These are phyloP conservation scores for Debaryomyces tyrocola DNA, from an alignment of 805 yeast genomes.

Conservation along the genomic window DNA sequence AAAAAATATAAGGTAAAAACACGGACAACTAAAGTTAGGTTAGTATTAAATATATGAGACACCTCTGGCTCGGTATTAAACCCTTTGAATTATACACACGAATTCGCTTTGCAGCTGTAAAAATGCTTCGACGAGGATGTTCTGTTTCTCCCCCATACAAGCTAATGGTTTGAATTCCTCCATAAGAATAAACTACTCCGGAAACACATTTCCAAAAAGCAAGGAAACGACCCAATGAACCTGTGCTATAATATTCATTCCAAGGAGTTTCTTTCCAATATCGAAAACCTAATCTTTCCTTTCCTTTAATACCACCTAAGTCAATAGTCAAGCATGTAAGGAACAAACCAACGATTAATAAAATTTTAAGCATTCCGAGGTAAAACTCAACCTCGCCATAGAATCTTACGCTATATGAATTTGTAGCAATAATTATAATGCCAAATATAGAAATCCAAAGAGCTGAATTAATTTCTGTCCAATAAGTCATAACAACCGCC, in stretches of 20 bases:
- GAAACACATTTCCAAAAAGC: constrained; percentile 34
- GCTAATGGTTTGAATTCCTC: constrained; percentile 29
- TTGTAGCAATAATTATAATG: constrained; percentile 31
- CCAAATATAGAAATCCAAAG: constrained; percentile 47
- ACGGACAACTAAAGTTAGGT: constrained; percentile 15
- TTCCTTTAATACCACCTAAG: constrained; percentile 24
- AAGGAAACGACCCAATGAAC: constrained; percentile 19
- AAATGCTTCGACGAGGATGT: constrained; percentile 32
- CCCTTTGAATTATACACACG: constrained; percentile 3
- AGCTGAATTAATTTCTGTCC: constrained; percentile 46
- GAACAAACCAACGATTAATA: constrained; percentile 20
- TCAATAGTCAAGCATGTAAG: constrained; percentile 20
- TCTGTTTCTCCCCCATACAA: constrained; percentile 31
- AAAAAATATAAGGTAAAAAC: constrained; percentile 27
- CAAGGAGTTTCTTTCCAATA: constrained; percentile 48
- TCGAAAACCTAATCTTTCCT: constrained; percentile 25
- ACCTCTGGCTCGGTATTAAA: background rate
- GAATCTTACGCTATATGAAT: constrained; percentile 37
- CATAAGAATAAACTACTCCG: constrained; percentile 38
- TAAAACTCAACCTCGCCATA: constrained; percentile 31
- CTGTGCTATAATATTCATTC: constrained; percentile 18
- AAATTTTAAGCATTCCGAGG: constrained; percentile 24
- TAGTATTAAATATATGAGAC: constrained; percentile 10
- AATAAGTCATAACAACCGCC: constrained; percentile 46
- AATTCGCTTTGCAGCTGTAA: constrained; percentile 28